These are phyloP conservation scores for Lecanosticta acicola DNA, from an alignment of 2,329 filamentous ascomycete genomes.

Conservation along the genomic window DNA sequence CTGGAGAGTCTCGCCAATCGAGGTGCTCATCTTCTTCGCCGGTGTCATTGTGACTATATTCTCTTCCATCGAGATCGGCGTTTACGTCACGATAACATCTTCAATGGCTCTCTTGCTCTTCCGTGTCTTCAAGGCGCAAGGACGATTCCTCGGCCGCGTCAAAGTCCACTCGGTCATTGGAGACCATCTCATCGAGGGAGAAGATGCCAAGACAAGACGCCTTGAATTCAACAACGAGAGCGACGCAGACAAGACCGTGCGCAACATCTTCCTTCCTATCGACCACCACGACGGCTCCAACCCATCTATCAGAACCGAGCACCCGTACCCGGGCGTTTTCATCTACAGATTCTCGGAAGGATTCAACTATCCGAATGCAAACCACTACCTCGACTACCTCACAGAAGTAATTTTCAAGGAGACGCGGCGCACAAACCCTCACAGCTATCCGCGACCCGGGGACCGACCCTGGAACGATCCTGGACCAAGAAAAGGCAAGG, in stretches of 20 bases:
- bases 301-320: conserved; percentile 69
- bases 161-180: conserved; percentile 78
- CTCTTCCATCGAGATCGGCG: conserved; percentile 79
- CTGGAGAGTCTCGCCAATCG: conserved; percentile 85
- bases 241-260: conserved; percentile 48
- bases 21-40: conserved; percentile 87
- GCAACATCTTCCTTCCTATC: conserved; percentile 82
- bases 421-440: conserved; percentile 70
- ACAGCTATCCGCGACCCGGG: conserved; percentile 52
- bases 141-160: conserved; percentile 76
- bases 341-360: conserved; percentile 93
- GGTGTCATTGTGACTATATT: conserved; percentile 90
- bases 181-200: conserved; percentile 64
- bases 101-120: conserved; percentile 76
- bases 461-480: conserved; percentile 96
- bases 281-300: conserved; percentile 88
- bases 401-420: conserved; percentile 44
- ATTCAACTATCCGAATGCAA: conserved; percentile 93
- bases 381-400: conserved; percentile 73
- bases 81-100: conserved; percentile 77
- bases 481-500: conserved; percentile 58
- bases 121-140: conserved; percentile 75
- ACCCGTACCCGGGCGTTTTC: conserved; percentile 85
- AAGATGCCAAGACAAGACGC: conserved; percentile 40
- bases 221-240: conserved; percentile 30